Conservation (phyloP, 164 flowering plant species). For the Vitis riparia region DNA sequence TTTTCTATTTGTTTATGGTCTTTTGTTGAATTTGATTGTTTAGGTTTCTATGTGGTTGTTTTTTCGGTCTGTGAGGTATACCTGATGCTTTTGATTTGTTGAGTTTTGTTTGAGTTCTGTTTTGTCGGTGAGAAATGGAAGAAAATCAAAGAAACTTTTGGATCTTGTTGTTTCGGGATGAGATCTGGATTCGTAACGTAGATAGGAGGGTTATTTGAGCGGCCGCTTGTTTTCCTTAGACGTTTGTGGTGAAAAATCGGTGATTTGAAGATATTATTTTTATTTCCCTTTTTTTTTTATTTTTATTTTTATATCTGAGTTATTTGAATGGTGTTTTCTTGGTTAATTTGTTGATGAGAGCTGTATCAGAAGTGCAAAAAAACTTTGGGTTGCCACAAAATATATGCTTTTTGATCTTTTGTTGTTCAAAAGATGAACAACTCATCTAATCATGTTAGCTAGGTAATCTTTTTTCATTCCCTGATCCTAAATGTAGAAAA, state of each 20-base stretch:
- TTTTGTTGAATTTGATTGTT: background rate
- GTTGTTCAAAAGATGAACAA: background rate
- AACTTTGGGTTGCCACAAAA: too few species aligned
- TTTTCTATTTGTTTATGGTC: background rate
- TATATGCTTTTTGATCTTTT: background rate
- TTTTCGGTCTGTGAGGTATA: background rate
- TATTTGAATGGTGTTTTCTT: too few species aligned
- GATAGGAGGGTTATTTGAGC: too few species aligned
- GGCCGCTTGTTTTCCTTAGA: too few species aligned
- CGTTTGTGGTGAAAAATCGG: too few species aligned
- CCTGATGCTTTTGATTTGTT: background rate
- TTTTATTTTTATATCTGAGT: background rate
- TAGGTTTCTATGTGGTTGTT: background rate
- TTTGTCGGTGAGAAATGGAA: background rate
- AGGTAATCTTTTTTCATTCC: background rate
- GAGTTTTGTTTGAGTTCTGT: background rate
- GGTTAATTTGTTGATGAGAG: too few species aligned
- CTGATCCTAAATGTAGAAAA: background rate
- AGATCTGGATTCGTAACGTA: too few species aligned
- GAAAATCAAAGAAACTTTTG: background rate
- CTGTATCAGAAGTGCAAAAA: too few species aligned
- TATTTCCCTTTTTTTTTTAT: too few species aligned
- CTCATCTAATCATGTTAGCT: background rate
- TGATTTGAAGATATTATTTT: too few species aligned
- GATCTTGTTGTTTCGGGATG: background rate